phyloP scores from a whole-genome alignment of 257 asterid species.

The Avicennia marina region DNA sequence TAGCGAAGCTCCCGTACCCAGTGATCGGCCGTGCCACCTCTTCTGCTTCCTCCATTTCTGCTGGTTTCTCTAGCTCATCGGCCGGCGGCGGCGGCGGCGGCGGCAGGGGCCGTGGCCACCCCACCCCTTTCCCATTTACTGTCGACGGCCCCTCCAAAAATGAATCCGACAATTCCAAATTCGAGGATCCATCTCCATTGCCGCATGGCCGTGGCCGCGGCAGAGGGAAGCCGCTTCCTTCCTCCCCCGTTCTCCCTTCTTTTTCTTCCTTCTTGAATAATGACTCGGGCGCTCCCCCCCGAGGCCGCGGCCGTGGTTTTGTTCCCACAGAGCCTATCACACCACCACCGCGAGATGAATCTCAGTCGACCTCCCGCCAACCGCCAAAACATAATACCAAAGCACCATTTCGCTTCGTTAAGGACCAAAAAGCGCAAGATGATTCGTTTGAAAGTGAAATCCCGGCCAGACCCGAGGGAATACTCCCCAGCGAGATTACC shows the following conservation, averaged over 20 bases:
- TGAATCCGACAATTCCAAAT: constrained; percentile 25
- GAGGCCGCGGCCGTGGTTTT: constrained; percentile 48
- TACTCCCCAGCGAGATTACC: constrained; percentile 24
- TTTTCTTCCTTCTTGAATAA: constrained; percentile 37
- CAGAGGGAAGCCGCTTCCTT: constrained; percentile 42
- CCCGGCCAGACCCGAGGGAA: constrained; percentile 1
- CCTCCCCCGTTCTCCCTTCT: constrained; percentile 37
- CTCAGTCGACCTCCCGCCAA: neutral
- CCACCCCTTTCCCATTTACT: constrained; percentile 28
- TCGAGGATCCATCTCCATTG: constrained; percentile 19
- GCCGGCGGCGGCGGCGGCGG: constrained; percentile 31
- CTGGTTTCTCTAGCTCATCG: constrained; percentile 52
- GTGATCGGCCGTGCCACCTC: constrained; percentile 35
- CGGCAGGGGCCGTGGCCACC: constrained; percentile 58
- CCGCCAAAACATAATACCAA: constrained; percentile 19
- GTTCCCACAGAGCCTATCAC: constrained; percentile 17
- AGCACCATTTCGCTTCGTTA: constrained; percentile 19
- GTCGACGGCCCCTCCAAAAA: constrained; percentile 18
- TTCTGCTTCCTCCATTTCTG: constrained; percentile 27
- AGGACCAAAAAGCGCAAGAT: constrained; percentile 18
- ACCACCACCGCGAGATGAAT: constrained; percentile 18
- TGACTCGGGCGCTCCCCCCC: constrained; percentile 15
- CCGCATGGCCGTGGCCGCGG: constrained; percentile 66
- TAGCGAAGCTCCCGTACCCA: constrained; percentile 44
- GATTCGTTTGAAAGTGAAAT: constrained; percentile 17